Conservation (phyloP, 768 basidiomycete species). For the Mycena indigotica region DNA sequence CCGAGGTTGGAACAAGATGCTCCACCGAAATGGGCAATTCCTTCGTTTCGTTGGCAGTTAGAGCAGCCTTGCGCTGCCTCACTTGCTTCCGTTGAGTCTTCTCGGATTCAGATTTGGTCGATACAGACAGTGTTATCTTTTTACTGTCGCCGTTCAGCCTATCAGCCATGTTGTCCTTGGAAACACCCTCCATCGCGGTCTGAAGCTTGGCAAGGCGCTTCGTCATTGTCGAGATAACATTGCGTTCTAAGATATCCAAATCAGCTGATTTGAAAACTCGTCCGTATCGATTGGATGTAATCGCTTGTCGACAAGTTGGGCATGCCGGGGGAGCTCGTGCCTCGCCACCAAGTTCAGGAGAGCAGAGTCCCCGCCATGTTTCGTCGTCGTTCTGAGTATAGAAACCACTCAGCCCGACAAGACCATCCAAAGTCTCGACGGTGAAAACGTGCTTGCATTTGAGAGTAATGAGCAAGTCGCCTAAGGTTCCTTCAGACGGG, state of each 20-base stretch:
- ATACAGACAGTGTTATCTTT: slow-evolving; percentile 17
- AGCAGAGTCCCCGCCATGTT: slow-evolving; percentile 45
- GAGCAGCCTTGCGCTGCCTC: slow-evolving; percentile 7
- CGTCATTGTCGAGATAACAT: slow-evolving; percentile 57
- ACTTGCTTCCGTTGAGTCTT: slow-evolving; percentile 12
- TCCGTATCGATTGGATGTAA: slow-evolving; percentile 62
- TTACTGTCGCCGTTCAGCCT: slow-evolving; percentile 22
- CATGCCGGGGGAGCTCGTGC: slow-evolving; percentile 52
- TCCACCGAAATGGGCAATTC: slow-evolving; percentile 28
- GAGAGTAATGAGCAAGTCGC: slow-evolving; percentile 61
- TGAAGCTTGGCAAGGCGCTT: slow-evolving; percentile 38
- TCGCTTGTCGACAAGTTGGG: slow-evolving; percentile 60
- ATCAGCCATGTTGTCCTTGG: slow-evolving; percentile 17
- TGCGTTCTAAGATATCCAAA: slow-evolving; percentile 66
- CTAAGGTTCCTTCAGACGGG: slow-evolving; percentile 38
- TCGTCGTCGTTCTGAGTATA: slow-evolving; percentile 45
- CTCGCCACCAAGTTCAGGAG: slow-evolving; percentile 33
- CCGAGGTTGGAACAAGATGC: slow-evolving; percentile 30
- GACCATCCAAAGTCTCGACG: slow-evolving; percentile 69
- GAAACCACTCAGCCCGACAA: slow-evolving; percentile 51
- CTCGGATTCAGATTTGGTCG: slow-evolving; percentile 1
- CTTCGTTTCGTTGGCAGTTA: slow-evolving; percentile 8
- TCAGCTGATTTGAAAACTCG: slow-evolving; percentile 62
- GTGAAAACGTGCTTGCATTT: slow-evolving; percentile 69
- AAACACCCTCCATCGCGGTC: slow-evolving; percentile 30